phyloP scores from a whole-genome alignment of 2,329 filamentous ascomycete genomes.

The Pseudogymnoascus sp. region DNA sequence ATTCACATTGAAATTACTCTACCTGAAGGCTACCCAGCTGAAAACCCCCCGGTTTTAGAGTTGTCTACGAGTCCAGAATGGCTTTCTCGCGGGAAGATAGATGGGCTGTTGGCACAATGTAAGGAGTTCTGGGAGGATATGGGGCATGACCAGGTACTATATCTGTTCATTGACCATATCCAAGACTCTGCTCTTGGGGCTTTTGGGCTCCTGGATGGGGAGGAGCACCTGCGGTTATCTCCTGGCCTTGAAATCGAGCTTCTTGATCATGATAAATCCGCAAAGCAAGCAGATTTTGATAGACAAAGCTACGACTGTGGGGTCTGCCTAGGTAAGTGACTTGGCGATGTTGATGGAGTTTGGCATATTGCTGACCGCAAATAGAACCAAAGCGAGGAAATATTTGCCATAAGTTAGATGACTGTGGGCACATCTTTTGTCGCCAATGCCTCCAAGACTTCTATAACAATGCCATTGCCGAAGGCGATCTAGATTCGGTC shows the following conservation, averaged over 20 bases:
- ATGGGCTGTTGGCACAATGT: slow-evolving; percentile 44
- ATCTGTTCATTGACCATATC: slow-evolving; percentile 56
- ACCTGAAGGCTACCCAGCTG: slow-evolving; percentile 50
- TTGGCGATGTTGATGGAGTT: slow-evolving; percentile 14
- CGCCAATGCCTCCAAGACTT: slow-evolving; percentile 79
- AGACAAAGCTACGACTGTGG: slow-evolving; percentile 81
- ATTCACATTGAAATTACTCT: slow-evolving; percentile 47
- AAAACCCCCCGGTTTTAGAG: slow-evolving; percentile 41
- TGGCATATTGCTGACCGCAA: slow-evolving; percentile 8
- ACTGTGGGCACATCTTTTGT: slow-evolving; percentile 90
- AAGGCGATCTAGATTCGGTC: slow-evolving; percentile 73
- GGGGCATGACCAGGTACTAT: slow-evolving; percentile 52
- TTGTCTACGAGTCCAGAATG: slow-evolving; percentile 51
- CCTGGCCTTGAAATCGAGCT: slow-evolving; percentile 60
- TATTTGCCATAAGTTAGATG: slow-evolving; percentile 71
- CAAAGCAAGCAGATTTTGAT: slow-evolving; percentile 69
- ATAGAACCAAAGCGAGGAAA: slow-evolving; percentile 81
- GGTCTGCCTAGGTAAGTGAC: slow-evolving; percentile 61
- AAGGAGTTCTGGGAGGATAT: slow-evolving; percentile 54
- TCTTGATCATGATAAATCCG: slow-evolving; percentile 69
- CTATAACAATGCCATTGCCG: slow-evolving; percentile 78
- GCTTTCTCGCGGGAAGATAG: slow-evolving; percentile 44
- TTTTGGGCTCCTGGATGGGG: slow-evolving; percentile 48
- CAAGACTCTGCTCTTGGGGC: slow-evolving; percentile 51
- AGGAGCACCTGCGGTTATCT: slow-evolving; percentile 44